These are phyloP conservation scores for Trichoderma gracile DNA, from an alignment of 2,329 filamentous ascomycete genomes.

Conservation along the genomic window DNA sequence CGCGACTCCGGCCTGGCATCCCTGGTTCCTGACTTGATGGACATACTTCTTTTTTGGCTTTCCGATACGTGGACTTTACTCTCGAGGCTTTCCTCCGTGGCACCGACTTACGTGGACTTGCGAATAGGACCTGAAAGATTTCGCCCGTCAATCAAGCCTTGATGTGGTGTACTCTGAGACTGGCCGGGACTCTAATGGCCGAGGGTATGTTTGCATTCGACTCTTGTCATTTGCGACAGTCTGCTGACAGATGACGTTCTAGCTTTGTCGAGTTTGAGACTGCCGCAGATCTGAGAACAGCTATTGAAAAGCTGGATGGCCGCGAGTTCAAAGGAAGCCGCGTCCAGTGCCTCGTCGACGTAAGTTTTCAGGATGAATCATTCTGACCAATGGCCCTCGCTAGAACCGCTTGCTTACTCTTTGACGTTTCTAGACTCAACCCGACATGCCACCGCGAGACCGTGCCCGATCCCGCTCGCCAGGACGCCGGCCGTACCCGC, in stretches of 20 bases:
- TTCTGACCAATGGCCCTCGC: not conserved
- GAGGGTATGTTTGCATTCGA: constrained; percentile 66
- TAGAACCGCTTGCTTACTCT: constrained; percentile 3
- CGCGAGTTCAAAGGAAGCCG: constrained; percentile 88
- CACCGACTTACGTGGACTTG: constrained; percentile 78
- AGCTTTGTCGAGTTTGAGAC: constrained; percentile 99
- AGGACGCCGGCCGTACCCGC: constrained; percentile 61
- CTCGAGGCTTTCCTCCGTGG: constrained; percentile 49
- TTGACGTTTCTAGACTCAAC: constrained; percentile 63
- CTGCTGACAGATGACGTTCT: constrained; percentile 29
- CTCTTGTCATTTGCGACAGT: not conserved
- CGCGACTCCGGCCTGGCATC: constrained; percentile 33
- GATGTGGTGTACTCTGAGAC: constrained; percentile 99
- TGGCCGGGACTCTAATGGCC: constrained; percentile 84
- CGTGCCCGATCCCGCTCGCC: constrained; percentile 79
- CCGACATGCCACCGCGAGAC: constrained; percentile 67
- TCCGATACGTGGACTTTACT: constrained; percentile 39
- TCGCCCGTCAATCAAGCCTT: constrained; percentile 92
- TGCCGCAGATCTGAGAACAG: constrained; percentile 80
- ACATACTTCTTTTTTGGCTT: constrained; percentile 29
- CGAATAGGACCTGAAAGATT: constrained; percentile 98
- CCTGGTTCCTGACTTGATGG: constrained; percentile 42
- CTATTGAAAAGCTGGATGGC: constrained; percentile 91
- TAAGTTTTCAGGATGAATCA: constrained; percentile 50
- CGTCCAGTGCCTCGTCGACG: constrained; percentile 85